Conservation (phyloP, 352 stramenopile species). For the Phytophthora gonapodyides region DNA sequence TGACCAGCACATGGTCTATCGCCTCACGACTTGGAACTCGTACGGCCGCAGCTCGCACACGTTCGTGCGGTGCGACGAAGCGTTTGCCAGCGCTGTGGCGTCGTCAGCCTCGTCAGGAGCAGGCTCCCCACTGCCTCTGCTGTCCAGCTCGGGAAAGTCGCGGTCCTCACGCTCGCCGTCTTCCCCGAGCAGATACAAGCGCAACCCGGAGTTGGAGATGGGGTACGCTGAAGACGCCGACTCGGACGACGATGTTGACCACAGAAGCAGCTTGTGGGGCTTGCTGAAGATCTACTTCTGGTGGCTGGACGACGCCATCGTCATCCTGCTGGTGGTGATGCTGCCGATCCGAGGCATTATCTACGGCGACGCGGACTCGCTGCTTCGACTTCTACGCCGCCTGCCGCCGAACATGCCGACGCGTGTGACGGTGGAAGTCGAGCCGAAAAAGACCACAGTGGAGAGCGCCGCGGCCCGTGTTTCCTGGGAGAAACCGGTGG, state of each 20-base stretch:
- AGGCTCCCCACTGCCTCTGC: slow-evolving; percentile 9
- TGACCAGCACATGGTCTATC: slow-evolving; percentile 68
- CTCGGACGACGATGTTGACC: slow-evolving; percentile 19
- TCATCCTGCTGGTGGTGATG: slow-evolving; percentile 73
- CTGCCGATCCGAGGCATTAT: slow-evolving; percentile 83
- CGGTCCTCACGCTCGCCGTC: slow-evolving; percentile 32
- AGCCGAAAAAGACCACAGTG: slow-evolving; percentile 60
- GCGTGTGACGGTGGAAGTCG: slow-evolving; percentile 70
- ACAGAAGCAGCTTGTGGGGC: slow-evolving; percentile 38
- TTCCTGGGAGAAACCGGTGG: slow-evolving; percentile 78
- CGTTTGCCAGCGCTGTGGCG: slow-evolving; percentile 10
- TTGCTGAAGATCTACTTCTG: slow-evolving; percentile 76
- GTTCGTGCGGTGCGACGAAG: slow-evolving; percentile 60
- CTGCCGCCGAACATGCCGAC: slow-evolving; percentile 84
- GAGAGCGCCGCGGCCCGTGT: slow-evolving; percentile 61
- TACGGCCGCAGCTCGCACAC: slow-evolving; percentile 71
- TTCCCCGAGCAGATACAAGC: slow-evolving; percentile 28
- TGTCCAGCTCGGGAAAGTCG: slow-evolving; percentile 28
- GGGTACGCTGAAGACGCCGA: slow-evolving; percentile 15
- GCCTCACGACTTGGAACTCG: slow-evolving; percentile 82
- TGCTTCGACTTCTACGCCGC: slow-evolving; percentile 67
- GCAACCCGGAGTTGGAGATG: slow-evolving; percentile 3
- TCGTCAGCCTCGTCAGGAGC: slow-evolving; percentile 15
- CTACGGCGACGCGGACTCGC: slow-evolving; percentile 79
- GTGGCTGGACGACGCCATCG: slow-evolving; percentile 87